Evolutionary conservation across 2,329 filamentous ascomycete species (phyloP), one percentile per base, ranked within the genome.

Genomic region (Penicillium sp.): DNA sequence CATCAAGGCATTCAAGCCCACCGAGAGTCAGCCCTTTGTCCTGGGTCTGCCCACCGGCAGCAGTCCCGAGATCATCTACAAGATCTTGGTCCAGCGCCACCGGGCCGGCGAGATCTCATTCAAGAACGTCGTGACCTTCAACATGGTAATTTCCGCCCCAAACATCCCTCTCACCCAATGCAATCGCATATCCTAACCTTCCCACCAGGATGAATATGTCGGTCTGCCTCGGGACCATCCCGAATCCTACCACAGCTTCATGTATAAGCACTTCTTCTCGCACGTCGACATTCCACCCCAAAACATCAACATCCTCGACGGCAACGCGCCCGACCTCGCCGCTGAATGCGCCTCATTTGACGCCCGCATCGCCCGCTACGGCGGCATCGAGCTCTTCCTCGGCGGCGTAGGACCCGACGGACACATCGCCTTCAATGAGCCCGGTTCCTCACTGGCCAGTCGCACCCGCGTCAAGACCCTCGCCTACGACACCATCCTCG

Each of bases 251-350:
- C 92, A 96, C 80, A 91, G 88, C 66, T 96, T 95, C 82, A 95
- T 96, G 92, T 96, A 93, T 85, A 91, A 90, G 78, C 85, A 95
- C 79, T 92, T 96, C 83, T 96, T 96, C 82, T 91, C 89, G 46
- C 91, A 88, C 66, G 88, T 95, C 69, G 91, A 96, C 73, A 89
- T 95, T 68, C 85, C 88, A 66, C 92, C 92, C 5, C 84, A 85
- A 71, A 93, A 94, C 75, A 92, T 95, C 73, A 88, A 96, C 79
- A 92, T 95, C 71, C 85, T 94, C 42, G 87, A 94, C 73, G 91
- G 91, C 71, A 94, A 93, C 73, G 90, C 91, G 0, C 79, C 84
- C 14, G 90, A 92, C 72, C 85, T 92, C 2, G 87, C 89, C 66
- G 87, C 86, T 43, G 92, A 95, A 77, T 94, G 91, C 72, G 85